These are phyloP conservation scores for Barbarea vulgaris DNA, from an alignment of 345 rosid species.

Conservation along the genomic window DNA sequence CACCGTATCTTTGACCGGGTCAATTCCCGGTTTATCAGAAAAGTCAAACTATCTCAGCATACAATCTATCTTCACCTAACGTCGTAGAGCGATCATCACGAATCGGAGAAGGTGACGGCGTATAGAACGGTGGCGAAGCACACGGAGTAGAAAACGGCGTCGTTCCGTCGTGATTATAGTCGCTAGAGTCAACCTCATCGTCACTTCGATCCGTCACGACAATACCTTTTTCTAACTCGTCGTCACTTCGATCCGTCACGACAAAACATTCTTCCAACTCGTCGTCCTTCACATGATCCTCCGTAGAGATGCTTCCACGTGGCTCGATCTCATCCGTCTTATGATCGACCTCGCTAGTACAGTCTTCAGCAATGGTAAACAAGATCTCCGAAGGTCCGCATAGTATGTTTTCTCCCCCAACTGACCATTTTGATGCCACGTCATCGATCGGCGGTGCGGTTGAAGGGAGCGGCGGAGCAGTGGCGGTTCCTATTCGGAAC, in stretches of 20 bases:
- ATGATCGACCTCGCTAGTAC: slow-evolving; percentile 51
- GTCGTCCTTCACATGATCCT: slow-evolving; percentile 12
- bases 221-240: slow-evolving; percentile 14
- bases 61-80: neutral
- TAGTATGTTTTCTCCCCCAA: slow-evolving; percentile 18
- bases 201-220: slow-evolving; percentile 6
- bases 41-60: slow-evolving; percentile 9
- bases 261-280: neutral
- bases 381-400: slow-evolving; percentile 63
- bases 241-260: slow-evolving; percentile 17
- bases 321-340: slow-evolving; percentile 21
- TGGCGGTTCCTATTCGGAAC: slow-evolving; percentile 54
- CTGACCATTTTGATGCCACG: slow-evolving; percentile 32
- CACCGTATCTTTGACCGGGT: slow-evolving; percentile 28
- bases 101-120: slow-evolving; percentile 76
- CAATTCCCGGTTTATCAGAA: neutral
- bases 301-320: slow-evolving; percentile 26
- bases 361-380: slow-evolving; percentile 76
- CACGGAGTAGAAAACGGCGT: slow-evolving; percentile 80
- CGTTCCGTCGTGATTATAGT: slow-evolving; percentile 13
- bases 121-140: slow-evolving; percentile 69
- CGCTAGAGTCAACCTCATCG: slow-evolving; percentile 31
- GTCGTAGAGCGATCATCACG: slow-evolving; percentile 26
- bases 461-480: slow-evolving; percentile 29
- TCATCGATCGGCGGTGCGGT: slow-evolving; percentile 34